Percentiles rank a stretch among this genome's conserved stretches.
Evolutionary conservation across 345 rosid species (phyloP).

Genomic region (Streptanthus diversifolius): DNA sequence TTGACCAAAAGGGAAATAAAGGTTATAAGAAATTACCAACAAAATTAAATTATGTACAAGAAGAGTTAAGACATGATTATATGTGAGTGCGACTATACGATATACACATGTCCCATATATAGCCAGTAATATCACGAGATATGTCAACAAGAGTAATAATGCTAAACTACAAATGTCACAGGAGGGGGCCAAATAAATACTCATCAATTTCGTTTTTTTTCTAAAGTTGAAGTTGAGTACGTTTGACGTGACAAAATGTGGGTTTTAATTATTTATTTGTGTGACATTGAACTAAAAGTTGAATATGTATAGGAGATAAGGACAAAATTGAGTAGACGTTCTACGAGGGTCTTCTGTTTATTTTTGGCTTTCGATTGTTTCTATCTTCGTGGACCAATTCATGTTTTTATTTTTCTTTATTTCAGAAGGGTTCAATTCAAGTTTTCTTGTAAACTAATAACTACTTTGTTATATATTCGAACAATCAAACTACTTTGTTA

Average conservation of each 20-base stretch:
- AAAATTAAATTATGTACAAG: not conserved
- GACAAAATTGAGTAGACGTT: conserved; percentile 29
- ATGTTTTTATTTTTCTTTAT: no score
- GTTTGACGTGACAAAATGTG: conserved; percentile 10
- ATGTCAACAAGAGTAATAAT: conserved; percentile 30
- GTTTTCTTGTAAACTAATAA: conserved; percentile 15
- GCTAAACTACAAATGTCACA: conserved; percentile 35
- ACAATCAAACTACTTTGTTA: conserved; percentile 7
- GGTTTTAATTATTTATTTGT: not conserved
- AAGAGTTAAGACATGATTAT: conserved; percentile 13
- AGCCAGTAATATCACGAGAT: conserved; percentile 30
- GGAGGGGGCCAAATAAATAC: conserved; percentile 23
- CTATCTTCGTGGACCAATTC: conserved; percentile 26
- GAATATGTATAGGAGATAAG: not conserved
- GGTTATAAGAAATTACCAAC: not conserved
- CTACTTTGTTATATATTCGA: not conserved
- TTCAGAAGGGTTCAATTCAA: no score
- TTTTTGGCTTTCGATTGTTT: conserved; percentile 22
- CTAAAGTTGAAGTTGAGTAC: conserved; percentile 23
- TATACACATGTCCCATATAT: conserved; percentile 30
- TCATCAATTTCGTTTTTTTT: conserved; percentile 8
- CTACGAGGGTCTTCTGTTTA: conserved; percentile 17
- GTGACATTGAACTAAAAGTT: conserved; percentile 4
- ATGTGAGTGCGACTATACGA: conserved; percentile 24
- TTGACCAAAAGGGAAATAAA: not conserved